Evolutionary conservation across 2,329 filamentous ascomycete genomes (phyloP), one percentile per base, ranked within the genome.

Genomic region (Sporothrix mexicana): DNA sequence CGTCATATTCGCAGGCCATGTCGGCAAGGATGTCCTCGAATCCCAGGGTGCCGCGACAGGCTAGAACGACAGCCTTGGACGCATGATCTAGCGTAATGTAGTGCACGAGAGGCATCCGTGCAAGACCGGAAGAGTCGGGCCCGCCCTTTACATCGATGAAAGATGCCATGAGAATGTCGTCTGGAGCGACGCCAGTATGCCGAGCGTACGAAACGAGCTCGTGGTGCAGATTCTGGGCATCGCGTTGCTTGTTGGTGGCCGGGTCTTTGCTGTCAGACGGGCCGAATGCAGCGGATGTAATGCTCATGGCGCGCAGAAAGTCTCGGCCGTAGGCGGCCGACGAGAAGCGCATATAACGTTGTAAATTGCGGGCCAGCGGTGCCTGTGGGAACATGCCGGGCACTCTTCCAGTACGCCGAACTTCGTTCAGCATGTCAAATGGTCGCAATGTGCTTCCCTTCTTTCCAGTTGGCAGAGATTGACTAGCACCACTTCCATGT

Each of bases 11-110:
- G 79, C 91, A 93, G 43, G 91, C 91, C 86, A 93, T 88, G 77
- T 93, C 91, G 0, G 91, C 91, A 49, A 93, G 81, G 30, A 93
- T 88, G 77, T 93, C 91, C 77, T 93, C 91, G 74, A 93, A 93
- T 0, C 91, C 91, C 53, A 92, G 83, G 0, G 91, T 93, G 1
- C 91, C 91, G 51, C 91, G 87, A 69, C 92, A 91, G 1, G 91
- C 90, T n/a, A 93, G 82, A 0, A 93, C 91, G 0, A 93, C 88
- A 0, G 91, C 91, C 77, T 90, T 91, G 1, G 91, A 91, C 69
- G 91, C 88, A 77, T 92, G 90, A 76, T 93, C 91, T 0, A 93
- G 82, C 1, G 90, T 90, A 49, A 93, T 88, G 76, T 92, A 93
- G 79, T 93, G 91, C 2, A 93, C 91, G 20, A 93, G 84, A 1